Base-by-base conservation (phyloP, 768 basidiomycete species). In the Trametes cingulata region DNA sequence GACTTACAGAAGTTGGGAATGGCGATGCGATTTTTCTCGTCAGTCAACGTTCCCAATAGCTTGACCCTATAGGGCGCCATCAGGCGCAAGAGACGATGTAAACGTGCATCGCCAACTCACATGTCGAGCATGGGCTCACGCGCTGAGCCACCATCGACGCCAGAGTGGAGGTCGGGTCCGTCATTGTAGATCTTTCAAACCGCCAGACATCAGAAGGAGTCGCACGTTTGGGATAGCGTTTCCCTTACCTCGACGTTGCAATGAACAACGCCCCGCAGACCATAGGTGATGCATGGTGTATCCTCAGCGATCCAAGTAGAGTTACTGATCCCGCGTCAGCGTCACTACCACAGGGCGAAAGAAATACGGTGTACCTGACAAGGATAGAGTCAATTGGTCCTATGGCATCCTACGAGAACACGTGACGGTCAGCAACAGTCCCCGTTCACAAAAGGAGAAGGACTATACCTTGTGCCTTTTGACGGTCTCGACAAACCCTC, bases 251-350 rank as follows among this genome's bases (percentile, higher is more conserved):
- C 83, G 7, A 97, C 74, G 35, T 84, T 82, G 52, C 91, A 93
- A 69, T 95, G 95, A 1, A 98, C 85, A 3, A 99, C 96, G 0
- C 97, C 97, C 46, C 97, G 83, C 56, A 98, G 77, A 3, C 97
- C 97, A 71, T 96, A 97, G 0, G 95, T 97, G 52, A 98, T 88
- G 68, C 95, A 98, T 0, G 97, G 95, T 6, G 85, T 84, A 63
- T 90, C 85, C 66, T 97, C 93, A 13, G 89, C 89, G 64, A 98
- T 93, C 95, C 96, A 99, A 10, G 93, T 95, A 20, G 95, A 98
- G 70, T 99, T 98, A 65, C 91, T 93, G 61, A 12, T 17, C 1
- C 52, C 0, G 19, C 25, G 33, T 52, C 2, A 59, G 47, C 25
- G n/a, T 61, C 5, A 17, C 17, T 2, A 7, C 19, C 40, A 3